A percentile compares a stretch with the other conserved stretches of the same genome.
Evolutionary conservation across 1,284 basidiomycete genomes (phyloP).

Genomic region (Coniferiporia sulphurascens): DNA sequence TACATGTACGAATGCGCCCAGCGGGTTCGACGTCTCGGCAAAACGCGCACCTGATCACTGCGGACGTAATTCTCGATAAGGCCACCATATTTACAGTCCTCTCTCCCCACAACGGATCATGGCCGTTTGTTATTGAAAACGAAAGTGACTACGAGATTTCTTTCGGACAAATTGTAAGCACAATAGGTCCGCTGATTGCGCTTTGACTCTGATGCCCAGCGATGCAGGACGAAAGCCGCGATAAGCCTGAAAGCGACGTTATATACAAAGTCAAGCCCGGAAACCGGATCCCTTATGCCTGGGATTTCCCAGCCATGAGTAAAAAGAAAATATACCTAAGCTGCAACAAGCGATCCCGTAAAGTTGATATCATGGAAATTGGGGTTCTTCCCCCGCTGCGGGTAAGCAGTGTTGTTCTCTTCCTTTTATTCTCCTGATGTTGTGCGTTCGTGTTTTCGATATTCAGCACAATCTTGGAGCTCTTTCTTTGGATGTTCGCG

Average conservation of each 20-base stretch:
- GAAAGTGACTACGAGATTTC: slow-evolving; percentile 72
- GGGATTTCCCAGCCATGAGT: slow-evolving; percentile 88
- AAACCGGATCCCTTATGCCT: slow-evolving; percentile 72
- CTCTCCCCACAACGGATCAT: slow-evolving; percentile 62
- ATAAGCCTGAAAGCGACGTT: slow-evolving; percentile 32
- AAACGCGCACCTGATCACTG: slow-evolving; percentile 63
- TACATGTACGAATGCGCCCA: slow-evolving; percentile 68
- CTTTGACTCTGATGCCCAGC: slow-evolving; percentile 6
- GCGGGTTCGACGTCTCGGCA: slow-evolving; percentile 33
- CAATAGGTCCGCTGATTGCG: not conserved
- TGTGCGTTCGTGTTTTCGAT: not conserved
- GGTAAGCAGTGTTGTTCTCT: slow-evolving; percentile 51
- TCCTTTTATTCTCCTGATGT: slow-evolving; percentile 1
- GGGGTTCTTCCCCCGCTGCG: slow-evolving; percentile 90
- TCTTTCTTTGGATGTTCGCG: slow-evolving; percentile 90
- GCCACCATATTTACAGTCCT: slow-evolving; percentile 88
- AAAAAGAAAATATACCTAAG: slow-evolving; percentile 79
- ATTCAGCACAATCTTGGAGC: slow-evolving; percentile 47
- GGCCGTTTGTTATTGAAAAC: slow-evolving; percentile 93
- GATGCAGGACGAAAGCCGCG: slow-evolving; percentile 46
- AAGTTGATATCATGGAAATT: slow-evolving; percentile 94
- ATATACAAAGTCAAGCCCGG: slow-evolving; percentile 59
- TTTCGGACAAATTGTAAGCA: slow-evolving; percentile 72
- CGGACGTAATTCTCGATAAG: slow-evolving; percentile 82
- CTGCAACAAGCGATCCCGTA: slow-evolving; percentile 63